phyloP scores from a whole-genome alignment of 345 rosid species.

The Eucalyptus marginata region DNA sequence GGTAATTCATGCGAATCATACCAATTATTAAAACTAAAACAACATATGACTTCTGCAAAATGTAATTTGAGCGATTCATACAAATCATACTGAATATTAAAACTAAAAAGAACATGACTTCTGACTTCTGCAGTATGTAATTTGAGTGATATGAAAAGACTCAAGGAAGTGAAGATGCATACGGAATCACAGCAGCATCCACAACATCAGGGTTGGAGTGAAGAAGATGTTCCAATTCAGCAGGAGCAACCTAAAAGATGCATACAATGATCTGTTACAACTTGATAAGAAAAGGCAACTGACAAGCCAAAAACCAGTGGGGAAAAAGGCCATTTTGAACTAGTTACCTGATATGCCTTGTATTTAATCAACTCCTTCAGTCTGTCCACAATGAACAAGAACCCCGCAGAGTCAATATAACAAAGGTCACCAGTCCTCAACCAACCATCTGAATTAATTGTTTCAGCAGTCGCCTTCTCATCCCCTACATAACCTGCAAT shows the following conservation, averaged over 20 bases:
- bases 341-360: slow-evolving; percentile 78
- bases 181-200: slow-evolving; percentile 96
- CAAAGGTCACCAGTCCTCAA: slow-evolving; percentile 94
- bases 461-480: slow-evolving; percentile 81
- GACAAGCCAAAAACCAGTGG: background rate
- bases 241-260: slow-evolving; percentile 74
- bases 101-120: background rate
- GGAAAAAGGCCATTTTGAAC: background rate
- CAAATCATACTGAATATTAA: background rate
- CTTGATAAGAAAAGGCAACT: background rate
- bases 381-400: slow-evolving; percentile 70
- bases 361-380: slow-evolving; percentile 89
- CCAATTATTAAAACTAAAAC: background rate
- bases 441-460: slow-evolving; percentile 77
- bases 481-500: slow-evolving; percentile 69
- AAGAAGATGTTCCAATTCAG: slow-evolving; percentile 76
- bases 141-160: background rate
- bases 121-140: background rate
- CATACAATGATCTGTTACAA: background rate
- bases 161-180: slow-evolving; percentile 9
- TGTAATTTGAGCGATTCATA: background rate
- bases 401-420: slow-evolving; percentile 61
- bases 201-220: slow-evolving; percentile 62
- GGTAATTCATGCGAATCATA: background rate
- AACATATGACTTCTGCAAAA: background rate